Base-by-base conservation (phyloP, 2,329 filamentous ascomycete genomes). In the Periconia digitata region DNA sequence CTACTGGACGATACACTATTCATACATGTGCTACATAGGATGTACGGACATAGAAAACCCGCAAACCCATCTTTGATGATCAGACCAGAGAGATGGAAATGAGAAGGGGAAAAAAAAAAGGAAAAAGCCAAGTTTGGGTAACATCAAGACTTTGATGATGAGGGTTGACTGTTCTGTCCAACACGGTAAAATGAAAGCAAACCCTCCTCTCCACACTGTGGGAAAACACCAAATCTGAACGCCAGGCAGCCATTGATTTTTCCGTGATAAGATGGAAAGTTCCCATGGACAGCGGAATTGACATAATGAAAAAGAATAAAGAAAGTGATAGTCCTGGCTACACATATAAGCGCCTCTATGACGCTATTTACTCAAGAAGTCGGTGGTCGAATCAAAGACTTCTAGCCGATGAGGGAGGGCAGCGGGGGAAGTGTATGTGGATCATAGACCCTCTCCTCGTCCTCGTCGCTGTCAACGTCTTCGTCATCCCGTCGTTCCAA, bases 401-500 rank as follows among this genome's bases (percentile, higher is more conserved):
- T 4, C 12, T 17, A 40, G 16, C 38, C 38, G 6, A 27, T 40
- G 15, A 23, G 38, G 24, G 34, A 22, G 13, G 36, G 35, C 42
- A 45, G 16, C 7, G 44, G 51, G 10, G 54, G 56, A n/a, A 58
- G 40, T 1, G 44, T 45, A 43, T 56, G 43, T n/a, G 41, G 23
- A 44, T 57, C 52, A 36, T 50, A 55, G 6, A 43, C 47, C 35
- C 67, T 63, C 44, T 71, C 63, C 40, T 67, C 67, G 8, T 68
- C 70, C 15, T 71, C 67, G 29, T 67, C 63, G 16, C 51, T 54
- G 3, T 70, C 71, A 4, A 35, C 43, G 34, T 58, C 56, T 17
- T 59, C 56, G 15, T 73, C 72, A 23, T 64, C 66, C 22, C 68
- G 63, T 34, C 49, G 38, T 24, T 55, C 54, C 24, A 51, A n/a